Percentiles rank a stretch among this genome's conserved stretches.
Conservation (phyloP, 306 rosid species). For the Chamaecrista fasciculata region DNA sequence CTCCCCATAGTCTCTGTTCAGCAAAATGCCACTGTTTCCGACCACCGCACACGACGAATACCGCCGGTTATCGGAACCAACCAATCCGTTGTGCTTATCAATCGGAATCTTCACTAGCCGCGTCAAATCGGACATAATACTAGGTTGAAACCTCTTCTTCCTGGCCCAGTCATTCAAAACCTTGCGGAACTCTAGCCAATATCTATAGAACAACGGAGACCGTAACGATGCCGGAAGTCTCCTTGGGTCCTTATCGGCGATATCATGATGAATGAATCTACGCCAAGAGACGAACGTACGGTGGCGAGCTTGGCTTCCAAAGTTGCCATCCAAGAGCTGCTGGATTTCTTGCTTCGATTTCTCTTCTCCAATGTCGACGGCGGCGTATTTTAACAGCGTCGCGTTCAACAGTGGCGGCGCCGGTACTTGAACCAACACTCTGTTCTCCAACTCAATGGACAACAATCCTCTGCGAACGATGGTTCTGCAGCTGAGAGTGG, state of each 20-base stretch:
- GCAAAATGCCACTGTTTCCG: constrained; percentile 91
- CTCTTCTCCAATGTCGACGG: constrained; percentile 58
- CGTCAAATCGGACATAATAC: constrained; percentile 60
- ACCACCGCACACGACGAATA: constrained; percentile 83
- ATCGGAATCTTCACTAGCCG: constrained; percentile 51
- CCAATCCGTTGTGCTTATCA: constrained; percentile 39
- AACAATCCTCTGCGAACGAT: constrained; percentile 42
- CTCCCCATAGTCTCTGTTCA: constrained; percentile 58
- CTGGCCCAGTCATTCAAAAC: constrained; percentile 62
- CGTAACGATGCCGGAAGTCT: constrained; percentile 48
- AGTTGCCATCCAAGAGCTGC: constrained; percentile 71
- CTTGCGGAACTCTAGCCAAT: constrained; percentile 79
- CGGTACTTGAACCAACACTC: constrained; percentile 28
- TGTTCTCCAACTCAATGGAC: constrained; percentile 50
- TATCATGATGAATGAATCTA: constrained; percentile 56
- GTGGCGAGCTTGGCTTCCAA: constrained; percentile 67
- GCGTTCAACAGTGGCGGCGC: constrained; percentile 47
- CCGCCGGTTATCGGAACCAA: constrained; percentile 26
- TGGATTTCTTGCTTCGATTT: constrained; percentile 56
- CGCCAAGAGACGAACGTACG: constrained; percentile 73
- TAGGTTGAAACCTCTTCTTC: constrained; percentile 56
- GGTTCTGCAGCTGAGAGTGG: constrained; percentile 58
- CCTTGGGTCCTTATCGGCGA: constrained; percentile 32
- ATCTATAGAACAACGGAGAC: constrained; percentile 75
- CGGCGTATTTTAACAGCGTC: constrained; percentile 67